phyloP scores from a whole-genome alignment of 441 rosid species.

The Euphorbia corollata region DNA sequence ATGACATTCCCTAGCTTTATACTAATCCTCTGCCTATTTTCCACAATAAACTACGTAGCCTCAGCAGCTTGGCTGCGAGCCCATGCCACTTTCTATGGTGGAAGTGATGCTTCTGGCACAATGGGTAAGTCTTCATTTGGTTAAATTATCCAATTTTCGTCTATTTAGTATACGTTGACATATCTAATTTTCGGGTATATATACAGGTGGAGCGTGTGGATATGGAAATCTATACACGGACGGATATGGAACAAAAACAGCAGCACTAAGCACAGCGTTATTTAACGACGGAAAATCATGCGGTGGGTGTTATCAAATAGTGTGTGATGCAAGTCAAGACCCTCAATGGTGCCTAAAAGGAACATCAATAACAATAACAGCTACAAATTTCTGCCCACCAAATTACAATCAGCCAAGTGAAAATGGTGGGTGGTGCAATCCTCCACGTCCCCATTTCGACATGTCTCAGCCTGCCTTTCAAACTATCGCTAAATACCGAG shows the following conservation, averaged over 20 bases:
- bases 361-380: conserved; percentile 49
- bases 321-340: conserved; percentile 43
- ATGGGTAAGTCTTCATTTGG: conserved; percentile 38
- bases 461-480: conserved; percentile 60
- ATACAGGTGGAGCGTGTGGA: conserved; percentile 74
- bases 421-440: conserved; percentile 77
- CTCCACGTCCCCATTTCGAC: conserved; percentile 60
- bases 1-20: conserved; percentile 28
- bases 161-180: too few species aligned
- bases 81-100: conserved; percentile 74
- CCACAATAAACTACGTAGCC: conserved; percentile 18
- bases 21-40: conserved; percentile 22
- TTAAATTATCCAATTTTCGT: too few species aligned
- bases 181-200: too few species aligned
- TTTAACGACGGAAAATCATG: conserved; percentile 55
- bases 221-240: conserved; percentile 59
- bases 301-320: conserved; percentile 59
- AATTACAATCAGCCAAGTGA: conserved; percentile 48
- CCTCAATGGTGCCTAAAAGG: conserved; percentile 66
- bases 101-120: conserved; percentile 63
- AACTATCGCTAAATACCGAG: conserved; percentile 51
- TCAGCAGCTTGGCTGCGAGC: conserved; percentile 53
- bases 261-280: conserved; percentile 59
- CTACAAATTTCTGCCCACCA: conserved; percentile 81
- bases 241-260: conserved; percentile 50